These are phyloP conservation scores for Lasiodiplodia gonubiensis DNA, from an alignment of 2,329 filamentous ascomycete genomes.

Conservation along the genomic window DNA sequence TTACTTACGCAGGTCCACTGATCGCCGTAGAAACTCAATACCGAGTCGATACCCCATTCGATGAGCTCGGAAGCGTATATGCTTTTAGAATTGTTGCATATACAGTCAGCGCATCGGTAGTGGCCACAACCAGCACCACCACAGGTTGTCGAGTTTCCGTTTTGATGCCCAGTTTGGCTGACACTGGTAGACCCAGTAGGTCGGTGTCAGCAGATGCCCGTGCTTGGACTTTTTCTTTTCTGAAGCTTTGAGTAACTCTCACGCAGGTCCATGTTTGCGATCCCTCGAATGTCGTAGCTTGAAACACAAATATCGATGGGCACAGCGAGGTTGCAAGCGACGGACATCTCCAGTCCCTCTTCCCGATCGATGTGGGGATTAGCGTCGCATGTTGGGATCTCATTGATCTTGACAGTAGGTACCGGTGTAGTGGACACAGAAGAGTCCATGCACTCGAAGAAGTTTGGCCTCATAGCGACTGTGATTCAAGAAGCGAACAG, in stretches of 20 bases:
- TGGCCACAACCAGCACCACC: background rate
- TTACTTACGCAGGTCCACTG: background rate
- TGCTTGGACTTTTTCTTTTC: no score
- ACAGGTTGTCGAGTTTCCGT: background rate
- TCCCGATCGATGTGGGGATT: no score
- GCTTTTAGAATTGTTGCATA: background rate
- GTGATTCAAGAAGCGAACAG: no score
- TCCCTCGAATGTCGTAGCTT: background rate
- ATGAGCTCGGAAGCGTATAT: background rate
- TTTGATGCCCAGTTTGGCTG: background rate
- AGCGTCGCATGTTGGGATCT: no score
- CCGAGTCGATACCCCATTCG: no score
- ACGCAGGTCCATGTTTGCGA: background rate
- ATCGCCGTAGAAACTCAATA: background rate
- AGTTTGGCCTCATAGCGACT: no score
- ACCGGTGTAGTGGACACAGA: no score
- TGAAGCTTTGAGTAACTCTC: background rate
- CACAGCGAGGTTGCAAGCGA: background rate
- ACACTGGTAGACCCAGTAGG: background rate
- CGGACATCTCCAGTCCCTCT: background rate
- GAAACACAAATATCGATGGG: background rate
- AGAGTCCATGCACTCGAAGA: no score
- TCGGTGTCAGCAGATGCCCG: rapidly evolving
- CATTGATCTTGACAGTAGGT: no score
- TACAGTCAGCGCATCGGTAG: background rate